phyloP scores from a whole-genome alignment of 345 rosid genomes.

The Eucalyptus decipiens region DNA sequence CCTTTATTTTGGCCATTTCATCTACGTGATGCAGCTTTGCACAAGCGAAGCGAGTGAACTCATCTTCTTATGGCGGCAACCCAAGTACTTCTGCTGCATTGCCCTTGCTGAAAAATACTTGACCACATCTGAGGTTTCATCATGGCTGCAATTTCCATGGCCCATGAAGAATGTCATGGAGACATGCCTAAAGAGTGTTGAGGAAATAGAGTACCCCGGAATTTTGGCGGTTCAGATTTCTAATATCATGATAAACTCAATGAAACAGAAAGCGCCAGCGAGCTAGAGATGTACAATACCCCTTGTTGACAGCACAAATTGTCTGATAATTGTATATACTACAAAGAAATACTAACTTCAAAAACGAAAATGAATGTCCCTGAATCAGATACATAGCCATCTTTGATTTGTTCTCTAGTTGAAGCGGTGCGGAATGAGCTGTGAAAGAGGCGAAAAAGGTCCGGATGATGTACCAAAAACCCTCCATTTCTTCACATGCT shows the following conservation, averaged over 20 bases:
- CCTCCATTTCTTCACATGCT: conserved; percentile 11
- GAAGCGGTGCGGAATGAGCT: neutral
- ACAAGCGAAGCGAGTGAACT: neutral
- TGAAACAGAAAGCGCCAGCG: neutral
- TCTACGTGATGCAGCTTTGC: neutral
- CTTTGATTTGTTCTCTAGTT: neutral
- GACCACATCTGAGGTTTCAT: neutral
- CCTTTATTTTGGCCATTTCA: neutral
- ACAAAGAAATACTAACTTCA: neutral
- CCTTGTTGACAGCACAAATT: neutral
- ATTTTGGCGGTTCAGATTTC: neutral
- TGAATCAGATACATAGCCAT: neutral
- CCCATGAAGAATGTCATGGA: neutral
- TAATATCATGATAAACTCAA: neutral
- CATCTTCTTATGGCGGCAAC: neutral
- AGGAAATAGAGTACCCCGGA: neutral
- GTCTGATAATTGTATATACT: neutral
- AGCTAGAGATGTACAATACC: neutral
- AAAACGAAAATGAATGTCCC: neutral
- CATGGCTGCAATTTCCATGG: neutral
- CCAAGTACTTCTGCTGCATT: neutral
- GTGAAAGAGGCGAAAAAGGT: neutral
- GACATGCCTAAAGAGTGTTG: neutral
- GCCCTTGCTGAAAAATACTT: neutral
- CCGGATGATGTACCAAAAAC: neutral